Percentiles rank a stretch among this genome's conserved stretches.
These are phyloP conservation scores for Aspergillus brasiliensis DNA, from an alignment of 2,329 filamentous ascomycete genomes.

Conservation along the genomic window DNA sequence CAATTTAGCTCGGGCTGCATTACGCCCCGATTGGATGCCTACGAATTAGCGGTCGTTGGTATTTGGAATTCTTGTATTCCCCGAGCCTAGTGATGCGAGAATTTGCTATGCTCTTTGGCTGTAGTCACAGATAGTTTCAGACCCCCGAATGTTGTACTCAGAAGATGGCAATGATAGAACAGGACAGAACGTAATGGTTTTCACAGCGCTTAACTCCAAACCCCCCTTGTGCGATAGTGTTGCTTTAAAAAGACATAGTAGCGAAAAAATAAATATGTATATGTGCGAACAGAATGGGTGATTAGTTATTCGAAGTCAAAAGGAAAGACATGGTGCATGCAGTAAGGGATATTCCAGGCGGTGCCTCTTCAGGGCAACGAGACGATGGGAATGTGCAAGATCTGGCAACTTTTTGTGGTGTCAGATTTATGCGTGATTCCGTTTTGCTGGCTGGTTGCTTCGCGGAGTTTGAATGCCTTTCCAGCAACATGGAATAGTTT, in stretches of 20 bases:
- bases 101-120: not conserved
- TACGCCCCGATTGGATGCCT: not conserved
- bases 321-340: not conserved
- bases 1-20: not conserved
- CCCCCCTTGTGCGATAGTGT: slow-evolving; percentile 2
- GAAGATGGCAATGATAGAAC: not conserved
- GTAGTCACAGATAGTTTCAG: not conserved
- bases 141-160: not conserved
- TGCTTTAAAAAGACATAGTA: slow-evolving; percentile 2
- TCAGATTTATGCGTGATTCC: not conserved
- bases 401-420: not conserved
- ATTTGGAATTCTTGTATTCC: not conserved
- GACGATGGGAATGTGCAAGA: slow-evolving; percentile 6
- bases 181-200: slow-evolving; percentile 1
- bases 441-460: slow-evolving; percentile 7
- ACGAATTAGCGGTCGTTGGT: not conserved
- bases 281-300: slow-evolving; percentile 5
- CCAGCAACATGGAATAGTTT: slow-evolving; percentile 16
- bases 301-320: not conserved
- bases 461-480: slow-evolving; percentile 15
- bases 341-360: not conserved
- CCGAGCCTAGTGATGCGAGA: not conserved
- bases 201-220: slow-evolving; percentile 7
- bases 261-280: slow-evolving; percentile 1
- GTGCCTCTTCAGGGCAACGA: not conserved